phyloP scores from a whole-genome alignment of 345 rosid genomes.

The Punica granatum region DNA sequence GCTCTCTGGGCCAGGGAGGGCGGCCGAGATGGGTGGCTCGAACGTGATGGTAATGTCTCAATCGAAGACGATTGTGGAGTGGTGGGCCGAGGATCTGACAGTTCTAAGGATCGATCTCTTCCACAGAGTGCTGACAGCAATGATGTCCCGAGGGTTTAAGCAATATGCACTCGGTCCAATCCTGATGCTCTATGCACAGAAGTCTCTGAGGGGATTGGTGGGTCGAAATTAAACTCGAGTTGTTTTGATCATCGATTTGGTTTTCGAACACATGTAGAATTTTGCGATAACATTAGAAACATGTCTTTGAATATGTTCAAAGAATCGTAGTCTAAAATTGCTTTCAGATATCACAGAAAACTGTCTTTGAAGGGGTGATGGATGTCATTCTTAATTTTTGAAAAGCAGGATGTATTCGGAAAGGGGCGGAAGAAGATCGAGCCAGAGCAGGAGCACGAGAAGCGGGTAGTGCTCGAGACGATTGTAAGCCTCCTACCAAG shows the following conservation, averaged over 20 bases:
- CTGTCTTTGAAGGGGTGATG: background rate
- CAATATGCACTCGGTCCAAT: conserved; percentile 85
- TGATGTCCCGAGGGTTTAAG: conserved; percentile 81
- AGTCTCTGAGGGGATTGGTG: conserved; percentile 93
- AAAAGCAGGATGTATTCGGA: conserved; percentile 70
- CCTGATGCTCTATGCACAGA: conserved; percentile 92
- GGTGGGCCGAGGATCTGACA: conserved; percentile 96
- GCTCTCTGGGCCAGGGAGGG: conserved; percentile 35
- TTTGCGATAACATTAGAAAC: background rate
- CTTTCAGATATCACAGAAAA: background rate
- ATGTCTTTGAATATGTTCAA: conserved; percentile 7
- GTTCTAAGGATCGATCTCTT: conserved; percentile 70
- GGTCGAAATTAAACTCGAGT: conserved; percentile 18
- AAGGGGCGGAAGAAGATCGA: conserved; percentile 77
- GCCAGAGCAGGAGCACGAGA: conserved; percentile 69
- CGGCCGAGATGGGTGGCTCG: conserved; percentile 27
- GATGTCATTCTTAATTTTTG: background rate
- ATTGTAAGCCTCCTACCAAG: conserved; percentile 83
- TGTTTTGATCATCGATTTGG: background rate
- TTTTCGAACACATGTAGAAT: background rate
- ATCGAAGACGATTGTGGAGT: conserved; percentile 51
- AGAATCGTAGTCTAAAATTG: background rate
- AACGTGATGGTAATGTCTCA: conserved; percentile 25
- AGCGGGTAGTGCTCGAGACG: conserved; percentile 81
- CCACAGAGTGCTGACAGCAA: conserved; percentile 72